Conservation (phyloP, 176 grass and related monocot genomes). For the Lolium perenne region DNA sequence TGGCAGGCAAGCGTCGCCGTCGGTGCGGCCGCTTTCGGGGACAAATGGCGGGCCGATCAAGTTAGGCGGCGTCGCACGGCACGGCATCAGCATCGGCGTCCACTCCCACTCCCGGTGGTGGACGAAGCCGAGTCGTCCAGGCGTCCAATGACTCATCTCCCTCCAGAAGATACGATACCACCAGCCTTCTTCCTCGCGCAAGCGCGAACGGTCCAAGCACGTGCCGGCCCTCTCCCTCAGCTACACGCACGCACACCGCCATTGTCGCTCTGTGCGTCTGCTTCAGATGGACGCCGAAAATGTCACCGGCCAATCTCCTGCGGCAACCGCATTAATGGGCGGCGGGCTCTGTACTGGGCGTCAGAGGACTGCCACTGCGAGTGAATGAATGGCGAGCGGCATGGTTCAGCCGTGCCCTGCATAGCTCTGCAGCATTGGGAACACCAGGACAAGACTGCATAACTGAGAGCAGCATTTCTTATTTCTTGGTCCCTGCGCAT, state of each 20-base stretch:
- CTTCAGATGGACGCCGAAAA: background rate
- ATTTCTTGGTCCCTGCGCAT: conserved; percentile 8
- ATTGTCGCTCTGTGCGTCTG: background rate
- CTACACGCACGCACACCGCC: background rate
- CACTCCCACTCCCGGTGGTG: conserved; percentile 37
- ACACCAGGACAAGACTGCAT: background rate
- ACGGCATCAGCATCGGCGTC: background rate
- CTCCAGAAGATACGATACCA: conserved; percentile 36
- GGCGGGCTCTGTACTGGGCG: background rate
- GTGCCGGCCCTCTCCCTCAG: conserved; percentile 17
- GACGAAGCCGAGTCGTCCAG: conserved; percentile 5
- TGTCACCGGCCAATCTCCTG: background rate
- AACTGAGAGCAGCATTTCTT: conserved; percentile 15
- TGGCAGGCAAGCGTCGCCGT: conserved; percentile 31
- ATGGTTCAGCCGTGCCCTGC: conserved; percentile 12
- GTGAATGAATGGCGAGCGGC: conserved; percentile 28
- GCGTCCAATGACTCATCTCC: conserved; percentile 19
- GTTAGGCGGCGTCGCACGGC: conserved; percentile 49
- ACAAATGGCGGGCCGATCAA: conserved; percentile 50
- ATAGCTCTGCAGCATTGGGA: conserved; percentile 1
- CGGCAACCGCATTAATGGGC: conserved; percentile 9
- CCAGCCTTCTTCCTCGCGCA: background rate
- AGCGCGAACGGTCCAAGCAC: conserved; percentile 25
- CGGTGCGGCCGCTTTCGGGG: conserved; percentile 49
- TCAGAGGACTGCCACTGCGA: background rate